Evolutionary conservation across 768 basidiomycete species (phyloP).

Genomic region (Rickenella mellea): DNA sequence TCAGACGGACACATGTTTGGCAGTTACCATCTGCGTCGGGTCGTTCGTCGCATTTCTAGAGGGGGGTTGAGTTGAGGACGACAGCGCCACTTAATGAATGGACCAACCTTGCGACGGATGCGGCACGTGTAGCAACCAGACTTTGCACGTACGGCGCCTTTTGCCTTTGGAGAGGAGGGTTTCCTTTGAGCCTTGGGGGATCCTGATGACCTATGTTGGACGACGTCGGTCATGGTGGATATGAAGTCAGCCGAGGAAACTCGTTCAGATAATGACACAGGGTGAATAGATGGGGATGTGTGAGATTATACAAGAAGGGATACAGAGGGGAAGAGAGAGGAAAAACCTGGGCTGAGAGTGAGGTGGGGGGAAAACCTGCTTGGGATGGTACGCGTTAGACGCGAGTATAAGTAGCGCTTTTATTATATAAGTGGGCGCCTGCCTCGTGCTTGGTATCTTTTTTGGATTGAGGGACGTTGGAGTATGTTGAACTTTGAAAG

Average conservation of each 20-base stretch:
- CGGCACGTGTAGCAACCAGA: constrained; percentile 86
- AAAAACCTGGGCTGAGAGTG: no score
- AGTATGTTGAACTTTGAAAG: no score
- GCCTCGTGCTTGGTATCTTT: constrained; percentile 4
- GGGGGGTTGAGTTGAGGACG: neutral
- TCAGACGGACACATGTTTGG: constrained; percentile 68
- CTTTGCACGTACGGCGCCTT: constrained; percentile 78
- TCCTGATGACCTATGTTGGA: no score
- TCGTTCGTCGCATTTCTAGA: constrained; percentile 79
- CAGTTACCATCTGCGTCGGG: constrained; percentile 53
- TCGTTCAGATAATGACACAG: no score
- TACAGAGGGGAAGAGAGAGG: constrained; percentile 4
- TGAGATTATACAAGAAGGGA: neutral
- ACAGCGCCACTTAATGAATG: neutral
- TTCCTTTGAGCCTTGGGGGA: constrained; percentile 34
- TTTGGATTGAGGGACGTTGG: no score
- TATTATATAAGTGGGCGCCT: neutral
- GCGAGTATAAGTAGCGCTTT: constrained; percentile 22
- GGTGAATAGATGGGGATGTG: constrained; percentile 1
- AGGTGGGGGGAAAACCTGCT: no score
- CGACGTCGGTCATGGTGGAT: no score
- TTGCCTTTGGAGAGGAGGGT: constrained; percentile 56
- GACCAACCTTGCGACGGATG: constrained; percentile 69
- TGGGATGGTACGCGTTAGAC: no score
- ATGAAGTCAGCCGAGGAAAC: no score